phyloP scores from a whole-genome alignment of 2,329 filamentous ascomycete species.

The Grosmannia huntii region DNA sequence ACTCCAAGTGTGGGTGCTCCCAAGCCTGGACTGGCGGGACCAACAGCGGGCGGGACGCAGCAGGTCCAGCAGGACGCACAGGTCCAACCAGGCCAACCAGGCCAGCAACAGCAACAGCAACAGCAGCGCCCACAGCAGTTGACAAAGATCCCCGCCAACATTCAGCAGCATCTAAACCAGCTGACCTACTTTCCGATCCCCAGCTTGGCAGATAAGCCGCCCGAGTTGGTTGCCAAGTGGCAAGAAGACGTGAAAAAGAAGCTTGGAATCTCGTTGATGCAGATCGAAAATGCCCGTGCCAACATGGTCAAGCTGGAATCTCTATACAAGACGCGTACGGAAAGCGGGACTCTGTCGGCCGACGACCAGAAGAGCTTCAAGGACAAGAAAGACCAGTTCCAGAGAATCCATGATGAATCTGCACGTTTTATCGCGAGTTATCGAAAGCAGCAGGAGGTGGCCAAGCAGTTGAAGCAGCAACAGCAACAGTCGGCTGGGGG shows the following conservation, averaged over 20 bases:
- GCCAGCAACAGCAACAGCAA: constrained; percentile 1
- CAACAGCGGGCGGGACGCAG: constrained; percentile 7
- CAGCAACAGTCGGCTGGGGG: constrained; percentile 12
- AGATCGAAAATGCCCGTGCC: constrained; percentile 34
- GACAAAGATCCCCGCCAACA: constrained; percentile 24
- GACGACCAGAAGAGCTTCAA: constrained; percentile 34
- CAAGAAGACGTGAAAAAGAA: constrained; percentile 31
- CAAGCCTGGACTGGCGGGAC: constrained; percentile 5
- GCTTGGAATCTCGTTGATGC: constrained; percentile 34
- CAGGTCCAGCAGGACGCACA: constrained; percentile 6
- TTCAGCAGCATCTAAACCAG: constrained; percentile 33
- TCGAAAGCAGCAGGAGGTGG: constrained; percentile 28
- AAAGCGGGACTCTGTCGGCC: constrained; percentile 29
- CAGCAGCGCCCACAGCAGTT: constrained; percentile 8
- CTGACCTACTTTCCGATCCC: constrained; percentile 34
- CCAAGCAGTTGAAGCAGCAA: constrained; percentile 11
- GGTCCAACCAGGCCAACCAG: constrained; percentile 9
- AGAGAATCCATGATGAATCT: constrained; percentile 33
- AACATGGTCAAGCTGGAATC: constrained; percentile 30
- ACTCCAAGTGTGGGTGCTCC: constrained; percentile 3
- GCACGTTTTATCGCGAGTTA: constrained; percentile 34
- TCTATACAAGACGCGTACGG: constrained; percentile 26
- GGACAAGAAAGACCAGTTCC: constrained; percentile 28
- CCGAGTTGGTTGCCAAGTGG: constrained; percentile 33
- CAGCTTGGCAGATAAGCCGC: constrained; percentile 27